Conservation (phyloP, 2,329 filamentous ascomycete genomes). For the Purpureocillium takamizusanense region DNA sequence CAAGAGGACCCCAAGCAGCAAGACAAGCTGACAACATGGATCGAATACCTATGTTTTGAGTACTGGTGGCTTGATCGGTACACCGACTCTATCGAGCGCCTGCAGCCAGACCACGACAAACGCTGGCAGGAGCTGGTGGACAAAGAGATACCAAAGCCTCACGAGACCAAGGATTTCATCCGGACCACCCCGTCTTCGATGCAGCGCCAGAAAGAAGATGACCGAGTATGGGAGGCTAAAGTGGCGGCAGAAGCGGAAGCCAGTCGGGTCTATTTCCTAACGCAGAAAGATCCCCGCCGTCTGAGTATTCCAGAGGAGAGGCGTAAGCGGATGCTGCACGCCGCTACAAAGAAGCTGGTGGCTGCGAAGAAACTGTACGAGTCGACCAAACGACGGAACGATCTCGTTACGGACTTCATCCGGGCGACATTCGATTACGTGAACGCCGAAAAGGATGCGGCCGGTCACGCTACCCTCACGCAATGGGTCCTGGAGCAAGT, state of each 20-base stretch:
- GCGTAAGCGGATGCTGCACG: constrained; percentile 3
- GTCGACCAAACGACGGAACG: not conserved
- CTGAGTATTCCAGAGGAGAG: constrained; percentile 1
- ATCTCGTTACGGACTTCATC: constrained; percentile 4
- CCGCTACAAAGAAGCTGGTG: not conserved
- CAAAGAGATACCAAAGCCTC: constrained; percentile 13
- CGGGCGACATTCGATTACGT: constrained; percentile 3
- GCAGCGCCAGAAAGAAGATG: constrained; percentile 1
- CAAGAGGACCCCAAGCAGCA: constrained; percentile 17
- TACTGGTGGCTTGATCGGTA: constrained; percentile 15
- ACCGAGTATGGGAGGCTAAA: not conserved
- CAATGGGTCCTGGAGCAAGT: constrained; percentile 17
- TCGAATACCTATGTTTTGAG: constrained; percentile 24
- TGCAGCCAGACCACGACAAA: constrained; percentile 15
- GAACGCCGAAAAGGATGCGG: constrained; percentile 8
- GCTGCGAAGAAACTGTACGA: constrained; percentile 1
- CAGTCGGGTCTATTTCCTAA: constrained; percentile 2
- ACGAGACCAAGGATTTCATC: constrained; percentile 8
- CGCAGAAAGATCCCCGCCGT: constrained; percentile 2
- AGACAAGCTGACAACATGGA: constrained; percentile 23
- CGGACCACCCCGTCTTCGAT: constrained; percentile 1
- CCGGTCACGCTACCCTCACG: constrained; percentile 10
- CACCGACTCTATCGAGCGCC: constrained; percentile 9
- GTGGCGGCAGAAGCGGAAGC: constrained; percentile 1
- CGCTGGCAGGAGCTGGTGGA: constrained; percentile 21